These are phyloP conservation scores for Dionaea muscipula DNA, from an alignment of 179 eudicot species.

Conservation along the genomic window DNA sequence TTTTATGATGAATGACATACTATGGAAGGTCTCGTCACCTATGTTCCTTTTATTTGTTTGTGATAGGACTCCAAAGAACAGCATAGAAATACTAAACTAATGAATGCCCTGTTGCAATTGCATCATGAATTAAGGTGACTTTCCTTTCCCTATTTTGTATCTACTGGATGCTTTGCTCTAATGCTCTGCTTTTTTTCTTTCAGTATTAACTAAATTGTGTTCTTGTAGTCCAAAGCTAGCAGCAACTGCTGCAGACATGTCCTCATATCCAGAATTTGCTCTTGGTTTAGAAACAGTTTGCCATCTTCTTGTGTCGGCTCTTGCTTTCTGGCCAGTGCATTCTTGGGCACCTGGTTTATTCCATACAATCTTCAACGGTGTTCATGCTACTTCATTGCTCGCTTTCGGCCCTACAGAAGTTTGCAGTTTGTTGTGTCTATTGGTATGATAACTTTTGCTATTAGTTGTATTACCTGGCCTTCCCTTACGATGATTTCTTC, in stretches of 20 bases:
- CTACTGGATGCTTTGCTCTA: not conserved
- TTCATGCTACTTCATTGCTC: slow-evolving; percentile 66
- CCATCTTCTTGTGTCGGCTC: slow-evolving; percentile 84
- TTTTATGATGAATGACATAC: not conserved
- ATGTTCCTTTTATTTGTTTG: not conserved
- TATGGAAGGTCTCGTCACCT: not conserved
- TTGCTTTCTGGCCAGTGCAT: slow-evolving; percentile 90
- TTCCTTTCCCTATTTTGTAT: slow-evolving; percentile 2
- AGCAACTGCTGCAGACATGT: slow-evolving; percentile 61
- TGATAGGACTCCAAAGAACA: slow-evolving; percentile 77
- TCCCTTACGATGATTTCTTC: not conserved
- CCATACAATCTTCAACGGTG: slow-evolving; percentile 69
- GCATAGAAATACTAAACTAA: slow-evolving; percentile 78
- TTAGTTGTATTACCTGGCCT: not conserved
- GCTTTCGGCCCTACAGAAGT: slow-evolving; percentile 91
- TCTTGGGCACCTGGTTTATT: slow-evolving; percentile 96
- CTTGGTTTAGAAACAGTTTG: slow-evolving; percentile 78
- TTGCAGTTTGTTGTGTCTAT: slow-evolving; percentile 64
- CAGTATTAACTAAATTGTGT: slow-evolving; percentile 5
- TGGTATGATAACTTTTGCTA: slow-evolving; percentile 36
- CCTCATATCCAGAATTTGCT: slow-evolving; percentile 63
- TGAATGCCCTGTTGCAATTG: slow-evolving; percentile 73
- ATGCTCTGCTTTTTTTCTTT: not conserved
- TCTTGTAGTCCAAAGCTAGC: slow-evolving; percentile 83
- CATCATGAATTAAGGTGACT: slow-evolving; percentile 84